Conservation (phyloP, 208 protist genomes). For the Endotrypanum monterogeii region DNA sequence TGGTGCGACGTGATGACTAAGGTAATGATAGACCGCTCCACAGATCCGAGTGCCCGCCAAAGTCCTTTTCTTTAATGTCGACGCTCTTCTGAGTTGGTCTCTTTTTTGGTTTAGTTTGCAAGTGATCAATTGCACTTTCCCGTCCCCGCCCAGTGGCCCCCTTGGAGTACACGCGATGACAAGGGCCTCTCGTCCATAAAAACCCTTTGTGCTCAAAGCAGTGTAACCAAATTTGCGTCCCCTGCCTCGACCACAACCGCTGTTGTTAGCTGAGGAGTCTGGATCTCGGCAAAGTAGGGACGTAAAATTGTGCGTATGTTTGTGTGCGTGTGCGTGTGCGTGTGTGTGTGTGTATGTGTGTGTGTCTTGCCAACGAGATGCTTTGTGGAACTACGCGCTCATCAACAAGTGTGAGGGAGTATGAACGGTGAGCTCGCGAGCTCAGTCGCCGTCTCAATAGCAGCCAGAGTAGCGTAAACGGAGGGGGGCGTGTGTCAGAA, state of each 20-base stretch:
- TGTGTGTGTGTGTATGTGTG: too few species aligned
- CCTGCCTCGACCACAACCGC: background rate
- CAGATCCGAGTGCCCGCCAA: background rate
- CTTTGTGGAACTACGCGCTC: background rate
- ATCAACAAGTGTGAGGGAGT: background rate
- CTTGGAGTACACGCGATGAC: background rate
- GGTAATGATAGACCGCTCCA: too few species aligned
- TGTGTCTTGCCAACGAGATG: background rate
- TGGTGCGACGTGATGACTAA: slow-evolving; percentile 2
- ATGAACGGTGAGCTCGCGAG: background rate
- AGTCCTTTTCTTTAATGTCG: background rate
- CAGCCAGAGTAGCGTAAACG: background rate
- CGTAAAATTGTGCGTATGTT: background rate
- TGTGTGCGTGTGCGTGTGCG: too few species aligned
- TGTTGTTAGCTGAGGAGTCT: background rate
- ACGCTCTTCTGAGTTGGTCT: background rate
- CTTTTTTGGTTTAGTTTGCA: too few species aligned
- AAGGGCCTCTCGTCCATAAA: background rate
- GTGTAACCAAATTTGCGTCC: background rate
- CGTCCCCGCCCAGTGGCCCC: background rate
- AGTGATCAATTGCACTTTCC: too few species aligned
- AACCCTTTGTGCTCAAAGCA: background rate
- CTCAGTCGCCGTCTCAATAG: background rate
- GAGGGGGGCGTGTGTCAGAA: background rate
- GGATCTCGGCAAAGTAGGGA: background rate